These are phyloP conservation scores for Wickerhamiella spandovensis DNA, from an alignment of 805 yeast genomes.

Conservation along the genomic window DNA sequence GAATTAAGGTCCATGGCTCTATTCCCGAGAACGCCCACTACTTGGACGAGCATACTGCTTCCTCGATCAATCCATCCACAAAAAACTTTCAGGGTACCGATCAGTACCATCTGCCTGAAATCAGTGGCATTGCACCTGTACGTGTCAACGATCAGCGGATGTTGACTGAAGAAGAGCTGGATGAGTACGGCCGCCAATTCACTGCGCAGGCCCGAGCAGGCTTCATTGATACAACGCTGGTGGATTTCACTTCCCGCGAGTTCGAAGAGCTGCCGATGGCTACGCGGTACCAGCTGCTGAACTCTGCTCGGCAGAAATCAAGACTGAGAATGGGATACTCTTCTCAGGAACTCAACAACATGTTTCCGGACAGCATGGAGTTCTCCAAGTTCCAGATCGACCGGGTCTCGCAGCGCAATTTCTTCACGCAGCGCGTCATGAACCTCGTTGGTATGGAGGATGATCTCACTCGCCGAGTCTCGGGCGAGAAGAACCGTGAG, in stretches of 20 bases:
- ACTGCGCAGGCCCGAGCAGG: constrained; percentile 39
- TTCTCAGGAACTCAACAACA: constrained; percentile 67
- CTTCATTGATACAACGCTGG: constrained; percentile 29
- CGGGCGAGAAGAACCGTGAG: constrained; percentile 68
- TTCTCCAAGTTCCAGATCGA: constrained; percentile 87
- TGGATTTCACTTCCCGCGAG: constrained; percentile 75
- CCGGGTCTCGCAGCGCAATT: constrained; percentile 85
- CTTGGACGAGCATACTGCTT: constrained; percentile 24
- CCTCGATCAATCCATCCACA: constrained; percentile 6
- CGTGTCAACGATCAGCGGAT: constrained; percentile 55
- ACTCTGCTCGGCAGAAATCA: constrained; percentile 70
- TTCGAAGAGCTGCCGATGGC: constrained; percentile 67
- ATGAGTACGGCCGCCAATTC: constrained; percentile 41
- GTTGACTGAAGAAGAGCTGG: constrained; percentile 58
- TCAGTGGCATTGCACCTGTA: constrained; percentile 31
- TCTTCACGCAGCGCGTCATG: constrained; percentile 76
- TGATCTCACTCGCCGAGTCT: constrained; percentile 41
- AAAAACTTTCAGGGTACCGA: constrained; percentile 42
- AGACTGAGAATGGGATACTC: constrained; percentile 91
- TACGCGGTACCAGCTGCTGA: constrained; percentile 77
- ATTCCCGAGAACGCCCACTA: constrained; percentile 21
- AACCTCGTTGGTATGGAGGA: constrained; percentile 66
- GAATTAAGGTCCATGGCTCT: constrained; percentile 7
- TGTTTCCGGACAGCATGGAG: constrained; percentile 78
- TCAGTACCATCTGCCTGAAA: constrained; percentile 73